Percentiles rank a stretch among this genome's conserved stretches.
Conservation (phyloP, 192 early-diverging fungal genomes). For the Cladochytrium replicatum region DNA sequence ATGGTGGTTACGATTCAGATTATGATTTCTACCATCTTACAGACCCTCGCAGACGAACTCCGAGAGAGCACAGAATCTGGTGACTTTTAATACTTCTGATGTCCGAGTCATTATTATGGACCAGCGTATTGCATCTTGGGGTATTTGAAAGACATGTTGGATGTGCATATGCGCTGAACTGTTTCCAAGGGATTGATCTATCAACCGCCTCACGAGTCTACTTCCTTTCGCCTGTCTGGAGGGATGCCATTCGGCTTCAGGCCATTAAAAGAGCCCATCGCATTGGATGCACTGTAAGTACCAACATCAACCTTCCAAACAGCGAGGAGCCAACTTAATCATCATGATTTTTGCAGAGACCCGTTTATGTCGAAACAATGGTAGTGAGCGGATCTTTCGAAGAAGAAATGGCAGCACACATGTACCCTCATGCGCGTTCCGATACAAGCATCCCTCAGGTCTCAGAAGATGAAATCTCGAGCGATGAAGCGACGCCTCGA, state of each 20-base stretch:
- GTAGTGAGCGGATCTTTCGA: conserved; percentile 45
- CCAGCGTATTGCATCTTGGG: conserved; percentile 51
- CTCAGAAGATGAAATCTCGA: too few species aligned
- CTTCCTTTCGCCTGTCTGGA: conserved; percentile 47
- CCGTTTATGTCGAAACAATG: conserved; percentile 51
- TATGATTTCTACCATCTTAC: conserved; percentile 22
- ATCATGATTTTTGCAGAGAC: too few species aligned
- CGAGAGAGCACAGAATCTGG: conserved; percentile 36
- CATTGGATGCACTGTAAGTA: conserved; percentile 66
- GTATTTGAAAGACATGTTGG: too few species aligned
- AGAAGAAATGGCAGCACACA: conserved; percentile 30
- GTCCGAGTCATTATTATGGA: conserved; percentile 48
- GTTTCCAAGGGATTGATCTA: conserved; percentile 72
- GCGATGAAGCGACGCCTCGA: too few species aligned
- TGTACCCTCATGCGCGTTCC: too few species aligned
- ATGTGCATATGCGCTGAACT: too few species aligned
- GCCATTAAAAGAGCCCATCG: conserved; percentile 81
- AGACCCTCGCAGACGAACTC: conserved; percentile 15
- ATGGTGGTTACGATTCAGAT: too few species aligned
- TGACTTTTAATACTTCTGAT: conserved; percentile 51
- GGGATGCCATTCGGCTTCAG: conserved; percentile 60
- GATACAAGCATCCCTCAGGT: too few species aligned
- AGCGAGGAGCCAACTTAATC: too few species aligned
- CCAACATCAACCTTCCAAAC: too few species aligned
- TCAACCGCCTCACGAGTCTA: conserved; percentile 54